A percentile compares a stretch with the other conserved stretches of the same genome.
Evolutionary conservation across 768 basidiomycete genomes (phyloP).

Genomic region (Mrakia blollopis): DNA sequence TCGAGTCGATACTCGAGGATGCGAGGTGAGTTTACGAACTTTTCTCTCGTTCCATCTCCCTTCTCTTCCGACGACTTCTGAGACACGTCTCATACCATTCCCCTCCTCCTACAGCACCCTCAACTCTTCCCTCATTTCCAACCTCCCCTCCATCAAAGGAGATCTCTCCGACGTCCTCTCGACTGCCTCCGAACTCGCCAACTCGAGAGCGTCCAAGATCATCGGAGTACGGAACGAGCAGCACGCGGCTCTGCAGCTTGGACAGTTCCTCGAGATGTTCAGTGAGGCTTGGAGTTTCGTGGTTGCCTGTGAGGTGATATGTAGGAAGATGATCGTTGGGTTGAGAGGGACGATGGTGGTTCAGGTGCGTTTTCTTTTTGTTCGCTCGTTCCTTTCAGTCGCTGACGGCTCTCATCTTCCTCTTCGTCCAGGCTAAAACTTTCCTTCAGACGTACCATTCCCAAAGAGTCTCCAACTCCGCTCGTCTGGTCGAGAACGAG

Average conservation of each 20-base stretch:
- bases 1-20: slow-evolving; percentile 42
- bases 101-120: neutral
- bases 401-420: neutral
- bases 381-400: neutral
- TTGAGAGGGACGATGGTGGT: slow-evolving; percentile 77
- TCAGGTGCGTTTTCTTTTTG: slow-evolving; percentile 53
- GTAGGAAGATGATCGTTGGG: slow-evolving; percentile 86
- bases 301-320: slow-evolving; percentile 75
- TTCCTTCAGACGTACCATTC: slow-evolving; percentile 87
- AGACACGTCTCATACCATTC: too few species aligned
- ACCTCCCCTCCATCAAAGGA: neutral
- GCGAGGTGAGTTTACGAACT: slow-evolving; percentile 35
- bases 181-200: slow-evolving; percentile 76
- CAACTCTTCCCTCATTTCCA: neutral
- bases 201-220: slow-evolving; percentile 74
- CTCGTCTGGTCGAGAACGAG: slow-evolving; percentile 91
- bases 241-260: slow-evolving; percentile 65
- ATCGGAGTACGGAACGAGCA: slow-evolving; percentile 70
- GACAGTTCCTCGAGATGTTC: slow-evolving; percentile 74
- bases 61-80: neutral
- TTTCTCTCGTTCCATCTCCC: too few species aligned
- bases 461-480: slow-evolving; percentile 66
- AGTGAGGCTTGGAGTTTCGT: slow-evolving; percentile 86
- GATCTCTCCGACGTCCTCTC: slow-evolving; percentile 72
- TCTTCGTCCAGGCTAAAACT: slow-evolving; percentile 61